A percentile compares a stretch with the other conserved stretches of the same genome.
phyloP scores from a whole-genome alignment of 2,329 filamentous ascomycete species.

The Colletotrichum somersetense region DNA sequence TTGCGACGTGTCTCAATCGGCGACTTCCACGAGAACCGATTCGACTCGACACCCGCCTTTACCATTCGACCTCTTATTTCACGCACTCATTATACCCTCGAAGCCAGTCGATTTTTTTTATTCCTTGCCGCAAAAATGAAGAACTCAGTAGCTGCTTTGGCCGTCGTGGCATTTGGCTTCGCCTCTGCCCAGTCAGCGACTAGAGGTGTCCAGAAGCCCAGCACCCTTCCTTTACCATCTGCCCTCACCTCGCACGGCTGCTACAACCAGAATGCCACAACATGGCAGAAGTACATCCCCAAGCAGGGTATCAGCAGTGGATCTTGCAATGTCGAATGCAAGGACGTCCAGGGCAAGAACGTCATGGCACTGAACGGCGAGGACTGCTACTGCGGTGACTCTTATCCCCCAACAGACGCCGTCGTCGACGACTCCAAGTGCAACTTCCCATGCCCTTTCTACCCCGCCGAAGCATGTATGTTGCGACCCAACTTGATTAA shows the following conservation, averaged over 20 bases:
- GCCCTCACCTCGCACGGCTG: conserved; percentile 64
- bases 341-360: conserved; percentile 51
- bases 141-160: conserved; percentile 33
- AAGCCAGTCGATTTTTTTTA: not conserved
- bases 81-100: conserved; percentile 24
- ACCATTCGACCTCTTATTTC: conserved; percentile 7
- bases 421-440: conserved; percentile 72
- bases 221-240: conserved; percentile 52
- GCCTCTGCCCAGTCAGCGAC: conserved; percentile 31
- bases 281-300: conserved; percentile 46
- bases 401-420: conserved; percentile 70
- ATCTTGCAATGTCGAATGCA: conserved; percentile 52
- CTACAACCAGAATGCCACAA: conserved; percentile 58
- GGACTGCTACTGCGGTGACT: conserved; percentile 79
- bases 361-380: conserved; percentile 75
- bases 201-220: conserved; percentile 51
- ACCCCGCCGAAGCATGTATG: conserved; percentile 73
- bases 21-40: conserved; percentile 20
- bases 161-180: conserved; percentile 35
- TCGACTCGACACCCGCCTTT: conserved; percentile 24
- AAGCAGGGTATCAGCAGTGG: conserved; percentile 53
- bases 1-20: conserved; percentile 15
- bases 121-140: conserved; percentile 27
- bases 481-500: conserved; percentile 30
- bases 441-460: conserved; percentile 75